These are phyloP conservation scores for Myriangium duriaei DNA, from an alignment of 2,329 filamentous ascomycete genomes.

Conservation along the genomic window DNA sequence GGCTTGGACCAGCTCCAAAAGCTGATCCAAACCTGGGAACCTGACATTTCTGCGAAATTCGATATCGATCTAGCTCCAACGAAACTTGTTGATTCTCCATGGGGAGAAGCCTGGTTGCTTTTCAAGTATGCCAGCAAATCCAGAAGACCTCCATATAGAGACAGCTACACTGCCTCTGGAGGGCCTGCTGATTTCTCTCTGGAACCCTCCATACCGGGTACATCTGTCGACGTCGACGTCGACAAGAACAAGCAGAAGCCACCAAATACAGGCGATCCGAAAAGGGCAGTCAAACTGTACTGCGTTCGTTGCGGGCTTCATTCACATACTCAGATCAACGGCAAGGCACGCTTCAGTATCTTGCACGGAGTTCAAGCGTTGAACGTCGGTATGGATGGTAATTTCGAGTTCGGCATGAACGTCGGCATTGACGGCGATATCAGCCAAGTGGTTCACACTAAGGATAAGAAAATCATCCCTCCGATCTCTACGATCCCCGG, in stretches of 20 bases:
- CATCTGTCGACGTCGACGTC: neutral
- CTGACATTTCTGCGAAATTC: neutral
- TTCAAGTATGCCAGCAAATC: neutral
- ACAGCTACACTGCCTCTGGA: too few species aligned
- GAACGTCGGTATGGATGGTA: conserved; percentile 4
- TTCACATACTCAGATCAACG: neutral
- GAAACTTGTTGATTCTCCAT: conserved; percentile 1
- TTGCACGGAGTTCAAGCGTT: neutral
- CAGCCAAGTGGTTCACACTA: neutral
- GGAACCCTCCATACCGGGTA: too few species aligned
- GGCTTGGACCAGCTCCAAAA: neutral
- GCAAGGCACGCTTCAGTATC: conserved; percentile 2
- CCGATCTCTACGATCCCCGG: neutral
- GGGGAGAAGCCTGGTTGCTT: conserved; percentile 1
- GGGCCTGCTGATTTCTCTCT: too few species aligned
- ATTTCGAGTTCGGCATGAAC: conserved; percentile 6
- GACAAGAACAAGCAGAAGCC: neutral
- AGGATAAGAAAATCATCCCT: conserved; percentile 1
- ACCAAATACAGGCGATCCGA: too few species aligned
- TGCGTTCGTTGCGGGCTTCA: conserved; percentile 6
- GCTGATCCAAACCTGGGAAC: neutral
- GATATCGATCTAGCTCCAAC: conserved; percentile 2
- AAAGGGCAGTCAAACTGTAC: neutral
- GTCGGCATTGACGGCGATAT: conserved; percentile 3
- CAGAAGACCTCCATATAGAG: too few species aligned